Evolutionary conservation across 768 basidiomycete genomes (phyloP).

Genomic region (Lactarius sanguifluus): DNA sequence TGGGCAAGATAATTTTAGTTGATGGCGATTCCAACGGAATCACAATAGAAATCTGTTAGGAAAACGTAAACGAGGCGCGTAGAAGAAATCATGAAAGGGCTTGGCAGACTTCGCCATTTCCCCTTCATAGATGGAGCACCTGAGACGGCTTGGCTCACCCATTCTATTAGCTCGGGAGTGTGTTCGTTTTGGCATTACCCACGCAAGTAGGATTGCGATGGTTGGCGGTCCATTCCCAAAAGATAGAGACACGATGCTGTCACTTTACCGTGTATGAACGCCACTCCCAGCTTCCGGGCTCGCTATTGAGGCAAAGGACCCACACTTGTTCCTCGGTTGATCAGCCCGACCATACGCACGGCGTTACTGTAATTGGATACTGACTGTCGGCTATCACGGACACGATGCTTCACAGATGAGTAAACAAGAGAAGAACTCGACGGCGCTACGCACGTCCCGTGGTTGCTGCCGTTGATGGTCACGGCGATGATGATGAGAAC

Average conservation of each 20-base stretch:
- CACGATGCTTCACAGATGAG: not conserved
- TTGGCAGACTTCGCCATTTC: not conserved
- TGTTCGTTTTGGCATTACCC: not conserved
- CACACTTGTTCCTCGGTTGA: not conserved
- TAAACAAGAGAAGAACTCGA: not conserved
- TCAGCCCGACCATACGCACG: not conserved
- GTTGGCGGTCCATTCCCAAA: not conserved
- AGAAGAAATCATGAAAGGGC: not conserved
- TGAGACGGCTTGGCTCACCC: not conserved
- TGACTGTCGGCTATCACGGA: not conserved
- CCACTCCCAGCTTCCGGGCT: not conserved
- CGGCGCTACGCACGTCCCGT: not conserved
- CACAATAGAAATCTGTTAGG: not conserved
- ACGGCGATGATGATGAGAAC: not conserved
- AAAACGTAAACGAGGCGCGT: not conserved
- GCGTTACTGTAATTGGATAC: not conserved
- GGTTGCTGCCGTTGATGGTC: not conserved
- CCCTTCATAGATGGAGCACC: not conserved
- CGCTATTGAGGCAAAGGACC: not conserved
- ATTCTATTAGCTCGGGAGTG: not conserved
- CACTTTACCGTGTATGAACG: conserved; percentile 12
- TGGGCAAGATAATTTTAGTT: not conserved
- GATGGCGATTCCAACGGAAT: not conserved
- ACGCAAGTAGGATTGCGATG: not conserved
- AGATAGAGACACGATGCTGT: conserved; percentile 3